Evolutionary conservation across 2,329 filamentous ascomycete species (phyloP).

Genomic region (Sphaerostilbella broomeana): DNA sequence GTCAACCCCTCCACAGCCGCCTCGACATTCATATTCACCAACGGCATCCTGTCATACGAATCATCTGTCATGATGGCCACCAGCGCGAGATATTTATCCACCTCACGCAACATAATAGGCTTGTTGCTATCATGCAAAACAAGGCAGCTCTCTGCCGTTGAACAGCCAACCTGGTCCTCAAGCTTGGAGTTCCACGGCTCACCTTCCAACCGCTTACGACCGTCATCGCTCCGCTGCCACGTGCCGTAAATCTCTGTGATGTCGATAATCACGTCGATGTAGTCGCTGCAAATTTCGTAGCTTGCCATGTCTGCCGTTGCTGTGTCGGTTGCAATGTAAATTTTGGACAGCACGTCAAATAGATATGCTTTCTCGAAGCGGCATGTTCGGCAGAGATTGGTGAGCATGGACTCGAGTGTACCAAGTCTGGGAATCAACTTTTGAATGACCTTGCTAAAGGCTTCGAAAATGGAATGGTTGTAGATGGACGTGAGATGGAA

Average conservation of each 20-base stretch:
- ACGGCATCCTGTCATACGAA: conserved; percentile 73
- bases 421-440: conserved; percentile 91
- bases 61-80: conserved; percentile 85
- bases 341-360: conserved; percentile 96
- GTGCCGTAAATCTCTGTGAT: conserved; percentile 89
- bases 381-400: conserved; percentile 86
- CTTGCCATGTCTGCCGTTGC: conserved; percentile 89
- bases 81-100: conserved; percentile 68
- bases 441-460: conserved; percentile 96
- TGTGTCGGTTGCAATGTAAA: conserved; percentile 95
- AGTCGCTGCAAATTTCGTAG: conserved; percentile 98
- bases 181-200: conserved; percentile 55
- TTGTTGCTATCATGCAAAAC: conserved; percentile 58
- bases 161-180: conserved; percentile 59
- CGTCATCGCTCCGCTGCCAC: conserved; percentile 54
- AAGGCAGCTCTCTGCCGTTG: conserved; percentile 61
- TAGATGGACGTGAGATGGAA: conserved; percentile 98
- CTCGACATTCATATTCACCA: conserved; percentile 83
- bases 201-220: conserved; percentile 50
- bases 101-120: conserved; percentile 62
- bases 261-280: conserved; percentile 97
- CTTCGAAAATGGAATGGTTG: conserved; percentile 97
- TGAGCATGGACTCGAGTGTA: conserved; percentile 88
- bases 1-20: conserved; percentile 72
- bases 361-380: conserved; percentile 97